Conservation (phyloP, 371 early-diverging fungal genomes). For the Mycotypha africana region DNA sequence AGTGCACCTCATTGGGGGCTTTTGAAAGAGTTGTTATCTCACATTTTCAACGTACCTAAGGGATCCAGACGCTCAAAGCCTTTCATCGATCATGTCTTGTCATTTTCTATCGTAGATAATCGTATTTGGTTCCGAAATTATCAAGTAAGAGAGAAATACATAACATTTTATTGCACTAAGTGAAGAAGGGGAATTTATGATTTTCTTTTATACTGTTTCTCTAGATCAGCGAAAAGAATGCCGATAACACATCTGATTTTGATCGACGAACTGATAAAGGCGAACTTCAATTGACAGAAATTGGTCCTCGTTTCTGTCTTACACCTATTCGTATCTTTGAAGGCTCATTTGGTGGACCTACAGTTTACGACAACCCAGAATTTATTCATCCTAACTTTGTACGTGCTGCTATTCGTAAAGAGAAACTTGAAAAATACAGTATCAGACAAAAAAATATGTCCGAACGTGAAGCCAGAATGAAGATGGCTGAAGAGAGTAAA, state of each 20-base stretch:
- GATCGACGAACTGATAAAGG: conserved; percentile 48
- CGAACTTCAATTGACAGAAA: conserved; percentile 85
- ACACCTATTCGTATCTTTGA: conserved; percentile 91
- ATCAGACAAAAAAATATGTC: conserved; percentile 39
- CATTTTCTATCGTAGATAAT: conserved; percentile 86
- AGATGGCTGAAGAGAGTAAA: conserved; percentile 42
- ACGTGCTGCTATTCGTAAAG: conserved; percentile 40
- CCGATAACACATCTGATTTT: conserved; percentile 45
- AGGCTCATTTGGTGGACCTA: conserved; percentile 89
- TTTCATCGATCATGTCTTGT: conserved; percentile 92
- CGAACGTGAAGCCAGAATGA: conserved; percentile 44
- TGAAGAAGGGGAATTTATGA: no score
- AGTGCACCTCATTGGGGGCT: conserved; percentile 73
- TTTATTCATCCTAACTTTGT: conserved; percentile 79
- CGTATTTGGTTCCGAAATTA: conserved; percentile 95
- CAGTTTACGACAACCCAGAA: conserved; percentile 85
- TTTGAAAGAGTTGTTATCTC: conserved; percentile 87
- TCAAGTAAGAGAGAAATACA: no score
- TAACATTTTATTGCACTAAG: no score
- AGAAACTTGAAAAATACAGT: conserved; percentile 52
- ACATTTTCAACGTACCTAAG: conserved; percentile 88
- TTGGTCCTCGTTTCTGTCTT: conserved; percentile 97
- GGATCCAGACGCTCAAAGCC: conserved; percentile 90
- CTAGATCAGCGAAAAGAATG: conserved; percentile 52
- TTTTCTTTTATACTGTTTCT: no score